These are phyloP conservation scores for Drosera capensis DNA, from an alignment of 148 eudicot genomes.

Conservation along the genomic window DNA sequence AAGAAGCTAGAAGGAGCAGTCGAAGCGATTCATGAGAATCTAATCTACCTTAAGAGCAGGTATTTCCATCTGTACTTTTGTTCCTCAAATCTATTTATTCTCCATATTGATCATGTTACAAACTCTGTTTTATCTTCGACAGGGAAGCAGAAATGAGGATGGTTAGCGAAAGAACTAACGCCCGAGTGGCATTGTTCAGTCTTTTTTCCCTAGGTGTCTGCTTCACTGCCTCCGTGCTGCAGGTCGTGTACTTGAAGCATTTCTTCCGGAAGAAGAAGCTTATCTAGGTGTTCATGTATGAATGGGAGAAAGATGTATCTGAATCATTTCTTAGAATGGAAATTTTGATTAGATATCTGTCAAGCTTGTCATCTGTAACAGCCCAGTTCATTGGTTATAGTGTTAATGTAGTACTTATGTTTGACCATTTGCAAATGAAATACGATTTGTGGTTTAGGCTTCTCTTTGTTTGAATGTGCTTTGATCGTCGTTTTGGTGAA, in stretches of 20 bases:
- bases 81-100: not conserved
- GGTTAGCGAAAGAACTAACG: conserved; percentile 52
- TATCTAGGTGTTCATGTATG: no score
- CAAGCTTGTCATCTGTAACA: no score
- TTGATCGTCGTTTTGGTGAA: no score
- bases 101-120: not conserved
- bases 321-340: no score
- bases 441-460: no score
- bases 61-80: conserved; percentile 6
- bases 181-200: conserved; percentile 54
- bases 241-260: conserved; percentile 44
- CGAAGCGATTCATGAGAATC: conserved; percentile 46
- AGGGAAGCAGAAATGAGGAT: conserved; percentile 66
- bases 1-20: conserved; percentile 67
- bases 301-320: no score
- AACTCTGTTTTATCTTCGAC: no score
- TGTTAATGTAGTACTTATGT: no score
- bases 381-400: no score
- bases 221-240: conserved; percentile 32
- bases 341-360: no score
- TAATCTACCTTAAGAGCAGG: conserved; percentile 38
- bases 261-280: conserved; percentile 61
- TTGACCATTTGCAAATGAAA: no score
- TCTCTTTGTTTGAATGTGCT: no score
- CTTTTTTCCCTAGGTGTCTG: conserved; percentile 44